A percentile compares a stretch with the other conserved stretches of the same genome.
These are phyloP conservation scores for Cryptococcus sp. DNA, from an alignment of 1,284 basidiomycete genomes.

Conservation along the genomic window DNA sequence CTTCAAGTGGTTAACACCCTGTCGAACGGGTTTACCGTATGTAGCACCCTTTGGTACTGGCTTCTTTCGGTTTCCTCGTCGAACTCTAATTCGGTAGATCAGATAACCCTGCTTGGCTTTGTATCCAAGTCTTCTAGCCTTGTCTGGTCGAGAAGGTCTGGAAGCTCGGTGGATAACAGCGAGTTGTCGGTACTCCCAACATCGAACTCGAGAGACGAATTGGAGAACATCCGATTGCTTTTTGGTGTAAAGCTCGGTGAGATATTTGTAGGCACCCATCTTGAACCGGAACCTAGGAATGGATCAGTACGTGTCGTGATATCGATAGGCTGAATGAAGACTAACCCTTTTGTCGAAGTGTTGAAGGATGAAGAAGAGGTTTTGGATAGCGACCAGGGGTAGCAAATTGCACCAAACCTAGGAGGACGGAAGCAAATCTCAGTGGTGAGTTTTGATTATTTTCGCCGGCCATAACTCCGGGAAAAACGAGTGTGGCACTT, in stretches of 20 bases:
- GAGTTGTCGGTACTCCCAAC: constrained; percentile 99
- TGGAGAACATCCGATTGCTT: constrained; percentile 75
- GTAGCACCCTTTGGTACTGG: constrained; percentile 97
- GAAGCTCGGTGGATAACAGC: constrained; percentile 98
- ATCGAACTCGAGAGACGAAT: constrained; percentile 96
- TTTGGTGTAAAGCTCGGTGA: constrained; percentile 71
- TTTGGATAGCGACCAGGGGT: neutral
- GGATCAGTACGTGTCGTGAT: too few relatives aligned
- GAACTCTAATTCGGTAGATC: constrained; percentile 94
- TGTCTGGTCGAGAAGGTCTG: constrained; percentile 96
- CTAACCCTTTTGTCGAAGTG: too few relatives aligned
- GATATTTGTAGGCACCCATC: constrained; percentile 82
- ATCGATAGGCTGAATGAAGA: too few relatives aligned
- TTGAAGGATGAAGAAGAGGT: neutral
- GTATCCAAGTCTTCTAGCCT: constrained; percentile 97
- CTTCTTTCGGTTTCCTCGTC: constrained; percentile 99
- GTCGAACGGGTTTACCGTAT: constrained; percentile 97
- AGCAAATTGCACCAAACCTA: neutral
- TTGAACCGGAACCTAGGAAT: neutral
- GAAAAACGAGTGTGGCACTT: neutral
- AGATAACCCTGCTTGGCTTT: constrained; percentile 99
- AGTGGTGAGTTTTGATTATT: neutral
- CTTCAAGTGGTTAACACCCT: constrained; percentile 99
- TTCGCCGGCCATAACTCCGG: neutral
- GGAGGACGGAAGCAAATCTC: neutral